These are phyloP conservation scores for Monosporozyma yasuniensis DNA, from an alignment of 805 yeast genomes.

Conservation along the genomic window DNA sequence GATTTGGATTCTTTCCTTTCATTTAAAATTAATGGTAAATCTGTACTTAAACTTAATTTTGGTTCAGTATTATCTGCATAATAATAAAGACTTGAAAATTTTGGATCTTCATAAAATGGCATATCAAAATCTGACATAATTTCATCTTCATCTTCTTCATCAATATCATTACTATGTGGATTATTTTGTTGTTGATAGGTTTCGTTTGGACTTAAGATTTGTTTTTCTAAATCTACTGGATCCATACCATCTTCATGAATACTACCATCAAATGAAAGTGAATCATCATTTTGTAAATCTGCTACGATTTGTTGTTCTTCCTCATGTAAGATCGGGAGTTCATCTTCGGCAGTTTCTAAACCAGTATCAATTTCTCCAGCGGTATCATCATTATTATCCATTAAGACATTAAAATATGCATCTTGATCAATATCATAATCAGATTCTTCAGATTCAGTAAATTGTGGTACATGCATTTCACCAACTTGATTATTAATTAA, in stretches of 20 bases:
- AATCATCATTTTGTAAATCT: constrained; percentile 27
- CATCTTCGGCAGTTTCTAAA: constrained; percentile 28
- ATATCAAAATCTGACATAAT: constrained; percentile 30
- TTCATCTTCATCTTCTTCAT: constrained; percentile 28
- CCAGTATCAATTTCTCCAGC: constrained; percentile 28
- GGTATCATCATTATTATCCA: constrained; percentile 21
- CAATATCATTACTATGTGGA: constrained; percentile 13
- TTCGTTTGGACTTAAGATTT: not conserved
- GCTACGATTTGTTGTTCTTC: constrained; percentile 27
- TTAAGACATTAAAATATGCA: constrained; percentile 24
- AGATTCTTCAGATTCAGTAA: constrained; percentile 28
- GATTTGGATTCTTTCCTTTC: constrained; percentile 22
- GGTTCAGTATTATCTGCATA: constrained; percentile 29
- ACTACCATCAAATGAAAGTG: constrained; percentile 28
- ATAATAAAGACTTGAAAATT: constrained; percentile 28
- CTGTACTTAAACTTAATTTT: constrained; percentile 26
- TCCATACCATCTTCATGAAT: constrained; percentile 28
- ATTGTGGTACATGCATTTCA: constrained; percentile 1
- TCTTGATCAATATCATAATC: constrained; percentile 29
- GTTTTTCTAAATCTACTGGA: constrained; percentile 17
- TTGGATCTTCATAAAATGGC: constrained; percentile 37
- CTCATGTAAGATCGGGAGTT: constrained; percentile 24
- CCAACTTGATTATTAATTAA: not conserved
- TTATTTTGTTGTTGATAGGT: constrained; percentile 3
- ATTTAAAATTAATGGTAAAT: constrained; percentile 25